A percentile compares a stretch with the other conserved stretches of the same genome.
Evolutionary conservation across 495 filamentous ascomycete species (phyloP).

Genomic region (Evernia prunastri): DNA sequence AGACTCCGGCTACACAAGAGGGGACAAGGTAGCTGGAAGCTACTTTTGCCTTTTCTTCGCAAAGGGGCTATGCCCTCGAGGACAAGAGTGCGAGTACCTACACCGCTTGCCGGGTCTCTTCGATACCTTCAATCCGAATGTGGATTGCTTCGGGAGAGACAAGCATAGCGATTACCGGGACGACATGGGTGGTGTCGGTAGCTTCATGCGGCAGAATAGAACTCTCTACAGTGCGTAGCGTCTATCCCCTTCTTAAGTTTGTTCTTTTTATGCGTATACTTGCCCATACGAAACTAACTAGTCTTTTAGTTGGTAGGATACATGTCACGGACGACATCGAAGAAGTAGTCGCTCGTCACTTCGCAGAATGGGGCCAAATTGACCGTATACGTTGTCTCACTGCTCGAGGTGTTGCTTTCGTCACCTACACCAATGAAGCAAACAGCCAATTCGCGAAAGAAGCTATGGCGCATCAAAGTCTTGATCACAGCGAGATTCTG

Average conservation of each 20-base stretch:
- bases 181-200: constrained; percentile 94
- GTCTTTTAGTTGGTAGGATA: constrained; percentile 60
- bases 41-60: constrained; percentile 96
- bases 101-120: constrained; percentile 77
- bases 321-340: constrained; percentile 97
- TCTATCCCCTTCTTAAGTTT: neutral
- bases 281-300: constrained; percentile 12
- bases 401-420: constrained; percentile 79
- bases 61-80: constrained; percentile 72
- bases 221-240: constrained; percentile 59
- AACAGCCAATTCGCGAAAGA: constrained; percentile 88
- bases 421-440: constrained; percentile 80
- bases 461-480: constrained; percentile 79
- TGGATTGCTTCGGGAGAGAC: constrained; percentile 90
- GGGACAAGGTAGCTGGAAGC: constrained; percentile 69
- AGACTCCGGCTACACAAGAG: constrained; percentile 84
- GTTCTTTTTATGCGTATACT: neutral
- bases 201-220: constrained; percentile 82
- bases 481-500: constrained; percentile 84
- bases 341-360: constrained; percentile 89
- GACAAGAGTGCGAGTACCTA: constrained; percentile 88
- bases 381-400: constrained; percentile 90
- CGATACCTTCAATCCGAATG: constrained; percentile 81
- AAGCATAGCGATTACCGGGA: constrained; percentile 83
- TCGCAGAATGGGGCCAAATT: constrained; percentile 88